Evolutionary conservation across 75 land plant species (phyloP).

Genomic region (Pseudotsuga menziesii): DNA sequence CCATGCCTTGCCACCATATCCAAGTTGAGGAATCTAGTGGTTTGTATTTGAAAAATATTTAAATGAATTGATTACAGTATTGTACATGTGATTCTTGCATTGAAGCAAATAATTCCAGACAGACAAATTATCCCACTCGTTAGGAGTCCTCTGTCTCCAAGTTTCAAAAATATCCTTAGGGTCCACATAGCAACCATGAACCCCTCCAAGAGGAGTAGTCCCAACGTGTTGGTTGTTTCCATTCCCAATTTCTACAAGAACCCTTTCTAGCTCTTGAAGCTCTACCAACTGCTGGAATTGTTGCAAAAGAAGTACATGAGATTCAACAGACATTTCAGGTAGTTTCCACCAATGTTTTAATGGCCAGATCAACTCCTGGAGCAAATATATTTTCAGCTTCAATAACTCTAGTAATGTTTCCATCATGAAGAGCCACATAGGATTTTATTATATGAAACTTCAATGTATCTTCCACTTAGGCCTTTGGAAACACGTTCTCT

Average conservation of each 20-base stretch:
- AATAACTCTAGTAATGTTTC: constrained; percentile 53
- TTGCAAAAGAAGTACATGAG: constrained; percentile 83
- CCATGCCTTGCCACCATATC: constrained; percentile 94
- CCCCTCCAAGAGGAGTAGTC: constrained; percentile 38
- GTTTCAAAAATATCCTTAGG: constrained; percentile 95
- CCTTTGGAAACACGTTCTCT: constrained; percentile 84
- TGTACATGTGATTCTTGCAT: constrained; percentile 96
- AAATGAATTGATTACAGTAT: constrained; percentile 86
- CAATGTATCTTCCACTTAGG: constrained; percentile 89
- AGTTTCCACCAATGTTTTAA: constrained; percentile 97
- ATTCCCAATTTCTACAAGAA: constrained; percentile 80
- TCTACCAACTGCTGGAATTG: constrained; percentile 98
- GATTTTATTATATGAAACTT: constrained; percentile 79
- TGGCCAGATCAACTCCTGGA: constrained; percentile 91
- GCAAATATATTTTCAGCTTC: constrained; percentile 76
- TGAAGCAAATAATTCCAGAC: constrained; percentile 95
- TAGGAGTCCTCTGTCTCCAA: constrained; percentile 89
- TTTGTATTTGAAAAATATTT: constrained; percentile 72
- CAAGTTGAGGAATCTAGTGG: constrained; percentile 86
- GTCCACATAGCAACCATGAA: constrained; percentile 63
- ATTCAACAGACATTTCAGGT: constrained; percentile 90
- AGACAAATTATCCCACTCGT: constrained; percentile 93
- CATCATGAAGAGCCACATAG: constrained; percentile 77
- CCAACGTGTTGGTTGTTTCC: constrained; percentile 69
- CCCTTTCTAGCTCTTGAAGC: constrained; percentile 84